These are phyloP conservation scores for Magnusiomyces tetraspermus DNA, from an alignment of 1,139 yeast species.

Conservation along the genomic window DNA sequence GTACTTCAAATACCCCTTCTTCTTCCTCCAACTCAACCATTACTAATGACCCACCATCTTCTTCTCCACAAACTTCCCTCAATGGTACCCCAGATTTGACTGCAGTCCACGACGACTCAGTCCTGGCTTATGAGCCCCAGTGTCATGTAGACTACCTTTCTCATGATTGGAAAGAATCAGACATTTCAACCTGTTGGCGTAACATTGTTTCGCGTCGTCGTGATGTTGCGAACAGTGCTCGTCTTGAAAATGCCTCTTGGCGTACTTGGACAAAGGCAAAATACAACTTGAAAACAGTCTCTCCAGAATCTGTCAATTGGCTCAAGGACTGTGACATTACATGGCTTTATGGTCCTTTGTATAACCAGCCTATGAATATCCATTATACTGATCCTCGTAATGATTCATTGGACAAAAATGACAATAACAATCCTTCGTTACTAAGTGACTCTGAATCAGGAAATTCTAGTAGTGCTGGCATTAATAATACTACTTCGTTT, in stretches of 20 bases:
- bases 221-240: constrained; percentile 45
- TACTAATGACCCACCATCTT: constrained; percentile 5
- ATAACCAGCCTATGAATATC: constrained; percentile 38
- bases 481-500: too few species aligned
- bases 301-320: constrained; percentile 75
- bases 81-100: constrained; percentile 30
- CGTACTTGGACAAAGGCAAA: constrained; percentile 82
- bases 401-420: not conserved
- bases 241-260: constrained; percentile 80
- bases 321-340: constrained; percentile 75
- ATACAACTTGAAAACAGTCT: constrained; percentile 58
- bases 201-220: constrained; percentile 77
- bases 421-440: not conserved
- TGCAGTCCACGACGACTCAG: constrained; percentile 63
- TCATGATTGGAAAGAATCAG: constrained; percentile 91
- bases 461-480: too few species aligned
- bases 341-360: constrained; percentile 80
- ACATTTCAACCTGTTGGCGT: constrained; percentile 90
- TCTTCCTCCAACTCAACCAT: constrained; percentile 1
- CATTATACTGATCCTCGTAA: constrained; percentile 20
- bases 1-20: not conserved
- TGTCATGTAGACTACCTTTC: constrained; percentile 90
- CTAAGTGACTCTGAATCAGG: not conserved
- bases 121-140: constrained; percentile 69
- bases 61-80: constrained; percentile 16